Base-by-base conservation (phyloP, 306 rosid species). In the Trifolium repens region DNA sequence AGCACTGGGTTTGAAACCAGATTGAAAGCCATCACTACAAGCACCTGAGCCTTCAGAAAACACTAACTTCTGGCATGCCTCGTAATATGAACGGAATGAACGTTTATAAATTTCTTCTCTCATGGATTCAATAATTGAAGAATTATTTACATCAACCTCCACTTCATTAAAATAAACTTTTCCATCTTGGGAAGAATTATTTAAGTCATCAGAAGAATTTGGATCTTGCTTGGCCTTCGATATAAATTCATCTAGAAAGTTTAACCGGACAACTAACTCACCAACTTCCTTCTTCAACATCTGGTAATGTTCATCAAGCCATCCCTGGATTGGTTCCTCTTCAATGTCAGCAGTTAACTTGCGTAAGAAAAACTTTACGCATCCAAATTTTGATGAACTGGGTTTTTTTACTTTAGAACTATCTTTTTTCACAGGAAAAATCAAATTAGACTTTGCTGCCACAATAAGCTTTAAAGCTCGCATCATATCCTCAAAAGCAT, bases 251-350 rank as follows among this genome's bases (percentile, higher is more conserved):
- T 96, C 97, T 63, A 96, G 91, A 81, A 92, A 88, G 83, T 85
- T 78, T 84, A 90, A 83, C 80, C 96, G 84, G 2, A 92, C 96
- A 87, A 93, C 97, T 77, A 90, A 73, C 46, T 96, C 99, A 68
- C 85, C 71, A 15, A 85, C 97, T 79, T 92, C 99, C 77, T 89
- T 90, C 90, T 81, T 96, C 87, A 96, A 84, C 80, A 96, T 73
- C 37, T 67, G 87, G 82, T 87, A 88, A 83, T 96, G 99, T 79
- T 96, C 99, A 89, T 96, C 99, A 84, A 96, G 91, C 99, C 99
- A 96, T 72, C 97, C 99, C 77, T 96, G 99, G 80, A 96, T 17
- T n/a, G 98, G 98, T 75, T 96, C 99, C 78, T 96, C 99, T 84
- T 96, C 99, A 67, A 96, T 90, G 71, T 96, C 92, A 68, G 70